phyloP scores from a whole-genome alignment of 1,139 yeast species.

The Lodderomyces metapsilosis region DNA sequence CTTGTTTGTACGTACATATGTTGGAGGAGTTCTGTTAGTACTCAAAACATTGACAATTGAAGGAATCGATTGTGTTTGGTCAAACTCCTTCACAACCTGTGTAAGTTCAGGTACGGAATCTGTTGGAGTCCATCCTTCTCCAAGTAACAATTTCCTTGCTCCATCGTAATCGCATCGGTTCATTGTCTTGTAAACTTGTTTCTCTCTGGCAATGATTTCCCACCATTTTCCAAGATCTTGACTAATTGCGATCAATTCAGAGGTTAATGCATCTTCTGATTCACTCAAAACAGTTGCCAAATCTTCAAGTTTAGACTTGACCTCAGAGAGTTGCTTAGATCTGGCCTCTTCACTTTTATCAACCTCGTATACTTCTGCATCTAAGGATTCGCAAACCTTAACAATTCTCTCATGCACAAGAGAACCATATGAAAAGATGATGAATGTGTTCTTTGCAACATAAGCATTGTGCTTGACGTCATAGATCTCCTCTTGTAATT shows the following conservation, averaged over 20 bases:
- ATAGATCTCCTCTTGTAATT: constrained; percentile 51
- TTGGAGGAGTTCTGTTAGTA: constrained; percentile 73
- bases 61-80: constrained; percentile 49
- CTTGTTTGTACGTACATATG: constrained; percentile 73
- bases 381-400: constrained; percentile 47
- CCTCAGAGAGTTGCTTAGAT: constrained; percentile 52
- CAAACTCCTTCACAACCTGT: constrained; percentile 29
- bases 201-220: constrained; percentile 67
- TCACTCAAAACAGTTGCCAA: constrained; percentile 54
- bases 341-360: constrained; percentile 30
- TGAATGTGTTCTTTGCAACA: constrained; percentile 41
- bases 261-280: constrained; percentile 57
- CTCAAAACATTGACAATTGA: constrained; percentile 66
- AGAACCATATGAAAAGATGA: constrained; percentile 46
- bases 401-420: constrained; percentile 39
- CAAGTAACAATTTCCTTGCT: constrained; percentile 61
- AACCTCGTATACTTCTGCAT: constrained; percentile 42
- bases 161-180: constrained; percentile 67
- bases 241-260: constrained; percentile 73
- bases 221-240: constrained; percentile 71
- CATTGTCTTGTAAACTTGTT: constrained; percentile 65
- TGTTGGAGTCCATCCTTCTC: constrained; percentile 81
- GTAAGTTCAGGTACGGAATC: constrained; percentile 48
- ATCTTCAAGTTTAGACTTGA: constrained; percentile 56
- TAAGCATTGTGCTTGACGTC: constrained; percentile 33